Evolutionary conservation across 129 eudicot species (phyloP).

Genomic region (Flaveria sonorensis): DNA sequence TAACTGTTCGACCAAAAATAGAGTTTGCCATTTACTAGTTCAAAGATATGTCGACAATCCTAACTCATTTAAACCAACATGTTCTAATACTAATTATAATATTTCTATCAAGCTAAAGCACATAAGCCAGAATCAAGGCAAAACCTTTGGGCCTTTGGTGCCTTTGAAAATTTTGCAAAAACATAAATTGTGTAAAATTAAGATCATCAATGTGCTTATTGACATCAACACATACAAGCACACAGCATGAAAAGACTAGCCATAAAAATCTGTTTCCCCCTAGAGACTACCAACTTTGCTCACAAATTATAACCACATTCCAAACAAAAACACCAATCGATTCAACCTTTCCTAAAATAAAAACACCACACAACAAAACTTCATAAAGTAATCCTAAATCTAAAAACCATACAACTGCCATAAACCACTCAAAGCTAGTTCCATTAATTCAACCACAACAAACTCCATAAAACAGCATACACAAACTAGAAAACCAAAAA

Average conservation of each 20-base stretch:
- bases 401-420: slow-evolving; percentile 6
- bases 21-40: background rate
- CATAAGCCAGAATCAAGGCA: background rate
- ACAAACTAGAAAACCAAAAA: background rate
- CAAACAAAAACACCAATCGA: background rate
- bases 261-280: background rate
- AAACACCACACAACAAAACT: background rate
- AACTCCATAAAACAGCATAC: background rate
- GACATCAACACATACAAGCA: too few species aligned
- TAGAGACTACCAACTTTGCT: background rate
- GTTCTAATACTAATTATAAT: background rate
- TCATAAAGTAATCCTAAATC: background rate
- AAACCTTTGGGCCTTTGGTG: background rate
- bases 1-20: too few species aligned
- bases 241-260: too few species aligned
- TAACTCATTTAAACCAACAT: background rate
- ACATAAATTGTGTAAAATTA: too few species aligned
- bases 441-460: background rate
- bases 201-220: too few species aligned
- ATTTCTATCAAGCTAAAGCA: background rate
- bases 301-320: background rate
- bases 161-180: too few species aligned
- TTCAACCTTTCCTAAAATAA: background rate
- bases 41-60: too few species aligned
- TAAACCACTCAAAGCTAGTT: background rate